Evolutionary conservation across 1,284 basidiomycete species (phyloP).

Genomic region (Austroboletus sp.): DNA sequence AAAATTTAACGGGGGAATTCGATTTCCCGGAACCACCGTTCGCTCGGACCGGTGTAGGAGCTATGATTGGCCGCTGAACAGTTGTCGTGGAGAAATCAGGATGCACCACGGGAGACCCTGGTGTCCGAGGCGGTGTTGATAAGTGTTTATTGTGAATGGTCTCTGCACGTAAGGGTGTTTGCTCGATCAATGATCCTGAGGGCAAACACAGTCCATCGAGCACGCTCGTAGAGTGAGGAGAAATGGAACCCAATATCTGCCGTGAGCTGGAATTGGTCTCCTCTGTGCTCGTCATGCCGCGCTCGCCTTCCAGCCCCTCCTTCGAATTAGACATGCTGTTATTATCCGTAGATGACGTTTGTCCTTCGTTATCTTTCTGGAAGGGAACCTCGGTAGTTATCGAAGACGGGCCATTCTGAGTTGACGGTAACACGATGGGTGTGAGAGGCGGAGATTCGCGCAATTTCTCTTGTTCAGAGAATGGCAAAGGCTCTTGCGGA

Average conservation of each 20-base stretch:
- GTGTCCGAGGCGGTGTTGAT: conserved; percentile 15
- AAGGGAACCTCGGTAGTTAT: background rate
- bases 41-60: conserved; percentile 21
- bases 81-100: conserved; percentile 14
- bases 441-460: background rate
- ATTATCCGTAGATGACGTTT: background rate
- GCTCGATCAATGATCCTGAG: conserved; percentile 3
- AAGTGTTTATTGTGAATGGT: background rate
- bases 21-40: conserved; percentile 9
- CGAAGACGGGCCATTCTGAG: conserved; percentile 1
- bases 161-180: conserved; percentile 2
- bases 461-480: conserved; percentile 7
- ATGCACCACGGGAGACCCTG: conserved; percentile 4
- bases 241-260: conserved; percentile 30
- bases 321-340: conserved; percentile 1
- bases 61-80: conserved; percentile 18
- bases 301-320: conserved; percentile 4
- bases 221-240: conserved; percentile 33
- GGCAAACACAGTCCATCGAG: conserved; percentile 29
- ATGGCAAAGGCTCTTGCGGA: background rate
- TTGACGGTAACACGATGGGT: background rate
- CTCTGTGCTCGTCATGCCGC: conserved; percentile 4
- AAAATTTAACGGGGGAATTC: conserved; percentile 33
- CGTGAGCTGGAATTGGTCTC: conserved; percentile 2
- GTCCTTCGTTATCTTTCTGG: background rate